phyloP scores from a whole-genome alignment of 345 rosid species.

The Corchorus capsularis region DNA sequence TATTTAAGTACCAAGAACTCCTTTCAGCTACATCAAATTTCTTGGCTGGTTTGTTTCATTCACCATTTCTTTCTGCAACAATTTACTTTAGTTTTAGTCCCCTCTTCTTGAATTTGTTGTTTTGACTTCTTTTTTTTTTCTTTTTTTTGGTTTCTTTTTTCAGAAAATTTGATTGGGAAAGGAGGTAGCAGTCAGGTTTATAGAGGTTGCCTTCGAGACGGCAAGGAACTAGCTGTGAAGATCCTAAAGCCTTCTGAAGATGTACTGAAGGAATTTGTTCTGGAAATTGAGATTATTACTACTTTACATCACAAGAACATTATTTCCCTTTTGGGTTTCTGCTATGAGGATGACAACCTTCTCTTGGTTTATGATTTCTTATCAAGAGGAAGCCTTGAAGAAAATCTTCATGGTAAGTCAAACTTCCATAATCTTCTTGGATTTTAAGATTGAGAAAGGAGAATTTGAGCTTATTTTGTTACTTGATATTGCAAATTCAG shows the following conservation, averaged over 20 bases:
- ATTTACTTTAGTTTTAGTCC: not conserved
- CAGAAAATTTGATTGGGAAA: conserved; percentile 85
- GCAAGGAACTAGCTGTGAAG: conserved; percentile 92
- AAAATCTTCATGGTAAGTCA: conserved; percentile 81
- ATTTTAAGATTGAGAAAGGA: not conserved
- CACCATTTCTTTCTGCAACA: conserved; percentile 11
- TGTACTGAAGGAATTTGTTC: conserved; percentile 64
- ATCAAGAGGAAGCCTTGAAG: conserved; percentile 93
- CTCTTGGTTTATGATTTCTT: conserved; percentile 83
- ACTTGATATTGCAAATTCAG: conserved; percentile 36
- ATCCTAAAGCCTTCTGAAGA: conserved; percentile 76
- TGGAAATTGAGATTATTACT: conserved; percentile 85
- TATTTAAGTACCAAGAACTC: conserved; percentile 81
- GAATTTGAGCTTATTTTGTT: not conserved
- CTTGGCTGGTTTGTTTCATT: conserved; percentile 54
- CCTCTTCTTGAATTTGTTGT: not conserved
- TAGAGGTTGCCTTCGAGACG: conserved; percentile 72
- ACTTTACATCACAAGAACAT: conserved; percentile 75
- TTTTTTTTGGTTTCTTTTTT: conserved; percentile 27
- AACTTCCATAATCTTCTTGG: not conserved
- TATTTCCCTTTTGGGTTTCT: conserved; percentile 81
- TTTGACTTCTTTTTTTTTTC: not conserved
- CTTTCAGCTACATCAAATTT: conserved; percentile 69
- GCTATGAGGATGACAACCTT: conserved; percentile 65
- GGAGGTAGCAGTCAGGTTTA: conserved; percentile 96